phyloP scores from a whole-genome alignment of 352 stramenopile species.

The Lagenidium sp. region DNA sequence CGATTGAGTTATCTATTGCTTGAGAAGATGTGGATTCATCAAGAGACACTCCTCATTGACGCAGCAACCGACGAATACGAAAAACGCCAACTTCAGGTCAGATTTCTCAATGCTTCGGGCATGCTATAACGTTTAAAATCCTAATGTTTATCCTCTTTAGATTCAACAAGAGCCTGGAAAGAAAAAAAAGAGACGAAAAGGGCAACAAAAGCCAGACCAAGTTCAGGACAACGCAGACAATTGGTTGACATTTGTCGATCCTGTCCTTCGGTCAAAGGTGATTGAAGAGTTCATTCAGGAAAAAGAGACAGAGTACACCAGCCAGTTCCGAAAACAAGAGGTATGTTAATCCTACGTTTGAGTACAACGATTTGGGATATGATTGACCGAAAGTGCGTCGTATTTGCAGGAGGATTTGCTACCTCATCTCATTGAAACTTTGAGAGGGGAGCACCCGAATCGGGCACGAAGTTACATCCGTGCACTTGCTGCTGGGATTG shows the following conservation, averaged over 20 bases:
- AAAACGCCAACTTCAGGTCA: conserved; percentile 22
- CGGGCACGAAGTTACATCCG: conserved; percentile 45
- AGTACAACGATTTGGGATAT: background rate
- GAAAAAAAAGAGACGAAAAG: conserved; percentile 10
- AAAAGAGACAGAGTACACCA: conserved; percentile 24
- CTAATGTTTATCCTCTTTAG: background rate
- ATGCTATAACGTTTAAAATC: background rate
- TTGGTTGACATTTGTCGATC: conserved; percentile 44
- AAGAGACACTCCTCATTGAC: conserved; percentile 41
- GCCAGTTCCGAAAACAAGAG: conserved; percentile 40
- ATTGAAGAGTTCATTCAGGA: conserved; percentile 32
- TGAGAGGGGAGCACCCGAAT: conserved; percentile 47
- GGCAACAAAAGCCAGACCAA: background rate
- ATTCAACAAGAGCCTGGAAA: conserved; percentile 8
- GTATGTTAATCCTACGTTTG: conserved; percentile 3
- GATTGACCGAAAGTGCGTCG: background rate
- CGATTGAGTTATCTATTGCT: conserved; percentile 24
- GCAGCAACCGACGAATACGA: conserved; percentile 32
- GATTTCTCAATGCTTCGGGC: background rate
- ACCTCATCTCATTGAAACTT: conserved; percentile 45
- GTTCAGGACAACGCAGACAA: conserved; percentile 6
- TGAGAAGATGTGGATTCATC: conserved; percentile 36
- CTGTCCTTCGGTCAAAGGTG: conserved; percentile 20
- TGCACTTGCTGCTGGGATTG: conserved; percentile 27
- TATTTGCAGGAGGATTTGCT: conserved; percentile 32